Evolutionary conservation across 257 asterid species (phyloP).

Genomic region (Ajuga chamaepitys): DNA sequence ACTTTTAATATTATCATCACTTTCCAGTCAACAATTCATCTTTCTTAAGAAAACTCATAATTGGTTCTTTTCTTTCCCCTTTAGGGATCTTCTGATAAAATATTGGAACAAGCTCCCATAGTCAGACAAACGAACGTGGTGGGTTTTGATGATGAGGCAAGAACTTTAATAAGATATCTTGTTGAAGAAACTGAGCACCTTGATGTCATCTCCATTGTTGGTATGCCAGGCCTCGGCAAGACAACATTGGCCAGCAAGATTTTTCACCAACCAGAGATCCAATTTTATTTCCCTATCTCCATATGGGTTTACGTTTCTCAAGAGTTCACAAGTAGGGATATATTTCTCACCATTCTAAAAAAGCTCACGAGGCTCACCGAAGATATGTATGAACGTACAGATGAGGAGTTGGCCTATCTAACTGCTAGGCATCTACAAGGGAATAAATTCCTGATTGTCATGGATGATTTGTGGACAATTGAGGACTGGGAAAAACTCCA

Average conservation of each 20-base stretch:
- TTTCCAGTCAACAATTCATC: no score
- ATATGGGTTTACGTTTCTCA: background rate
- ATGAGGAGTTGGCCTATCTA: background rate
- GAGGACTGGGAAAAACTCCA: constrained; percentile 21
- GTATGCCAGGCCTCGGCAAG: constrained; percentile 49
- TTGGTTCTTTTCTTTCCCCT: background rate
- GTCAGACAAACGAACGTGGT: constrained; percentile 28
- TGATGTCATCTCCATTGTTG: constrained; percentile 32
- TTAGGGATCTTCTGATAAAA: background rate
- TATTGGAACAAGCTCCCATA: constrained; percentile 17
- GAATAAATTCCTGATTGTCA: constrained; percentile 19
- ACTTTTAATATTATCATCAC: no score
- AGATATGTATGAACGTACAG: background rate
- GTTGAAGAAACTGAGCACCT: no score
- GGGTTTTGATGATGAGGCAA: constrained; percentile 38
- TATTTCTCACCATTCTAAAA: background rate
- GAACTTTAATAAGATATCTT: constrained; percentile 19
- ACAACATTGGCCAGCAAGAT: constrained; percentile 30
- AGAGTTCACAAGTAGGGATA: background rate
- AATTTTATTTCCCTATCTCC: constrained; percentile 24
- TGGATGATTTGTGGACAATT: constrained; percentile 29
- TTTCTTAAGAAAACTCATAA: no score
- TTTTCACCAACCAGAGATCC: constrained; percentile 19
- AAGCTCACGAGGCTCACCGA: background rate
- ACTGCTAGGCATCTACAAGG: background rate